Conservation (phyloP, 345 rosid species). For the Angophora floribunda region DNA sequence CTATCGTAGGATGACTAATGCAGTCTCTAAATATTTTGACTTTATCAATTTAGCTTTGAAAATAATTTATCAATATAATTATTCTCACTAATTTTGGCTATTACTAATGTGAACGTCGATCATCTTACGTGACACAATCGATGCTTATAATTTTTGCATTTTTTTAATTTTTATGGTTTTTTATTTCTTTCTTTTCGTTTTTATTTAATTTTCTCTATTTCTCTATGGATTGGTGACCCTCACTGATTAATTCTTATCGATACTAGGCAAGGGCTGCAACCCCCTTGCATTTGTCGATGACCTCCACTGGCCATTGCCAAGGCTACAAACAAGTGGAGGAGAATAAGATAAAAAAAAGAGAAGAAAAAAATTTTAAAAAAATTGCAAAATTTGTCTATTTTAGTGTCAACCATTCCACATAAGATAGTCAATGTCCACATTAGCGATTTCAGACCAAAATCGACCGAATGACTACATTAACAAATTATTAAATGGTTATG, state of each 20-base stretch:
- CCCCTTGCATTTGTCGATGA: no score
- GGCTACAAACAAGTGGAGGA: no score
- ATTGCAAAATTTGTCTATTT: background rate
- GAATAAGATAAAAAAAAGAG: no score
- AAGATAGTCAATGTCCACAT: rapidly evolving
- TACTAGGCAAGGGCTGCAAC: no score
- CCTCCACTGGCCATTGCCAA: no score
- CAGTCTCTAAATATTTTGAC: background rate
- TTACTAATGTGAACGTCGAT: background rate
- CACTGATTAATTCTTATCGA: no score
- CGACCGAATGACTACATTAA: background rate
- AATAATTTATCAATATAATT: rapidly evolving
- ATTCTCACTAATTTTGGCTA: no score
- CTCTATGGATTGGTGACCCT: no score
- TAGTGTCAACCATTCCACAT: background rate
- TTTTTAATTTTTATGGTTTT: no score
- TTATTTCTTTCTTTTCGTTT: background rate
- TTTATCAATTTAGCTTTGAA: background rate
- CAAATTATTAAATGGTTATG: background rate
- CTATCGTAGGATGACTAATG: rapidly evolving
- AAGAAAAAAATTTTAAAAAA: background rate
- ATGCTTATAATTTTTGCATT: background rate
- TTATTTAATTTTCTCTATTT: no score
- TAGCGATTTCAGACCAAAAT: background rate
- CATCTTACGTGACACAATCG: background rate